Evolutionary conservation across 1,284 basidiomycete genomes (phyloP).

Genomic region (Rhodotorula sp.): DNA sequence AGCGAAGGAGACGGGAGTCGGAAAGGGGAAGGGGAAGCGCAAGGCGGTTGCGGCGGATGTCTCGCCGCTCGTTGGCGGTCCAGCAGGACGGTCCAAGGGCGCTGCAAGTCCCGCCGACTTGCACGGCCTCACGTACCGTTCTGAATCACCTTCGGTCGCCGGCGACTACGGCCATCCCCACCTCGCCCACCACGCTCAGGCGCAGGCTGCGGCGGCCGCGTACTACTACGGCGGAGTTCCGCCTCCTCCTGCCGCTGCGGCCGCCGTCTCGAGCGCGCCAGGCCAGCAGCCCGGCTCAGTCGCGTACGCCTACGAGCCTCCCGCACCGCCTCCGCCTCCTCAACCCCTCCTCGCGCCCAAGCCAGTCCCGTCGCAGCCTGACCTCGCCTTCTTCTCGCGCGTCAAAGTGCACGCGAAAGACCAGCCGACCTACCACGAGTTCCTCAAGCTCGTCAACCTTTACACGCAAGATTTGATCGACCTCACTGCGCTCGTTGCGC

Average conservation of each 20-base stretch:
- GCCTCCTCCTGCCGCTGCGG: neutral
- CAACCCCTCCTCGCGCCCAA: constrained; percentile 36
- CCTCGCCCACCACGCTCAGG: neutral
- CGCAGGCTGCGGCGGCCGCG: constrained; percentile 3
- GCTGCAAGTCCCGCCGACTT: constrained; percentile 17
- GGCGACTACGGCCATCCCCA: neutral
- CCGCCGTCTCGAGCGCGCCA: neutral
- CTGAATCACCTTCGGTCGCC: constrained; percentile 11
- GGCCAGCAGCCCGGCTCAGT: constrained; percentile 3
- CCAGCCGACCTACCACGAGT: constrained; percentile 88
- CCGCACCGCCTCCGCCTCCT: constrained; percentile 38
- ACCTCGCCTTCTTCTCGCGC: constrained; percentile 77
- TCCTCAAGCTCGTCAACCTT: constrained; percentile 88
- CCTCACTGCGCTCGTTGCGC: constrained; percentile 73
- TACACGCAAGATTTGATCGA: constrained; percentile 92
- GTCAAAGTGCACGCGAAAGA: constrained; percentile 64
- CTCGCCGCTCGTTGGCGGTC: constrained; percentile 13
- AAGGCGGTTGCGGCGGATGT: constrained; percentile 15
- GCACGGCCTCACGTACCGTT: constrained; percentile 15
- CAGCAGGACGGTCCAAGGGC: constrained; percentile 6
- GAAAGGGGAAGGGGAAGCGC: constrained; percentile 29
- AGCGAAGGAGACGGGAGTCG: neutral
- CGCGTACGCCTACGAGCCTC: constrained; percentile 37
- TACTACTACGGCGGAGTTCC: constrained; percentile 7
- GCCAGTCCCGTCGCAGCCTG: constrained; percentile 37